Evolutionary conservation across 2,329 filamentous ascomycete species (phyloP).

Genomic region (Albifimbria verrucaria): DNA sequence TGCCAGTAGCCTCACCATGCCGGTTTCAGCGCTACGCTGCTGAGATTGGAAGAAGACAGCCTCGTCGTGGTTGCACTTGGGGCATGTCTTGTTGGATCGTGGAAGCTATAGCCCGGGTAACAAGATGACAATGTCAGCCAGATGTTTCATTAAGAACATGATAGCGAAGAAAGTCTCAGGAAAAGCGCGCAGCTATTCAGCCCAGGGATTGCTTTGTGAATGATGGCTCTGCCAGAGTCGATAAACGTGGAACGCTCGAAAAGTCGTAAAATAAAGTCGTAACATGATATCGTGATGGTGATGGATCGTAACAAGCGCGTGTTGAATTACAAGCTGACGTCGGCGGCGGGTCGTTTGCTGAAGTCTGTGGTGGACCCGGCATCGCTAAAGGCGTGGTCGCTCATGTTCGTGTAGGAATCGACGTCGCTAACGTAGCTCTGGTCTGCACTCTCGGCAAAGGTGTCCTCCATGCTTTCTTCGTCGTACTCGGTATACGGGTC

Average conservation of each 20-base stretch:
- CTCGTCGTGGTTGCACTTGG: conserved; percentile 79
- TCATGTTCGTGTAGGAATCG: conserved; percentile 16
- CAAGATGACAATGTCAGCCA: conserved; percentile 41
- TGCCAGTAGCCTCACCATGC: conserved; percentile 99
- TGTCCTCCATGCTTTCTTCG: conserved; percentile 22
- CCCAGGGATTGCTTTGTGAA: too few relatives aligned
- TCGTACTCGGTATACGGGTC: conserved; percentile 36
- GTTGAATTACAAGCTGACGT: conserved; percentile 14
- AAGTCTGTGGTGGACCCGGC: conserved; percentile 20
- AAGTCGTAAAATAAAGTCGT: too few relatives aligned
- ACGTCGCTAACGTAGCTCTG: conserved; percentile 19
- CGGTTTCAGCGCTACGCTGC: conserved; percentile 92
- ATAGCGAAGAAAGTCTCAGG: conserved; percentile 24
- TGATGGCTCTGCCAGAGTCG: too few relatives aligned
- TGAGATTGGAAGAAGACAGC: conserved; percentile 99
- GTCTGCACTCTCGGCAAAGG: neutral
- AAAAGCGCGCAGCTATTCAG: too few relatives aligned
- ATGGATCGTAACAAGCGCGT: too few relatives aligned
- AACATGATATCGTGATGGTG: too few relatives aligned
- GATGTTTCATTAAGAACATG: conserved; percentile 22
- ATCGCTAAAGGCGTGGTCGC: conserved; percentile 10
- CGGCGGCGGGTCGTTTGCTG: conserved; percentile 17
- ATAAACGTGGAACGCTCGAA: too few relatives aligned
- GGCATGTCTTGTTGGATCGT: conserved; percentile 81
- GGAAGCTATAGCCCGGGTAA: conserved; percentile 67